These are phyloP conservation scores for Pisolithus sp. DNA, from an alignment of 768 basidiomycete genomes.

Conservation along the genomic window DNA sequence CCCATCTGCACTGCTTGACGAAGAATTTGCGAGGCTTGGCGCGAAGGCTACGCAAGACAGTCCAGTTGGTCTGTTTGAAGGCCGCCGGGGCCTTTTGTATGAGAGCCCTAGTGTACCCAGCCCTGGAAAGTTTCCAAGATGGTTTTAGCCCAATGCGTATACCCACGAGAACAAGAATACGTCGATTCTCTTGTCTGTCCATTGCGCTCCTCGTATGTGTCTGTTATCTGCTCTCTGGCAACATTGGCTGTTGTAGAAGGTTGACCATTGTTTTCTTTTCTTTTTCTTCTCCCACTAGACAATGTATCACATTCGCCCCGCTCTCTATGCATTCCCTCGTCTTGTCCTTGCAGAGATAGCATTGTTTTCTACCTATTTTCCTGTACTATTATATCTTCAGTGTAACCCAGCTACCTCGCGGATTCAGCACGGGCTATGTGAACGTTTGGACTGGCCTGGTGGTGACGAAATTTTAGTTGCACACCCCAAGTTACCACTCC, in stretches of 20 bases:
- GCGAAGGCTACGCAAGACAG: conserved; percentile 44
- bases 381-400: not conserved
- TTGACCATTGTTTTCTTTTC: not conserved
- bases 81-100: conserved; percentile 52
- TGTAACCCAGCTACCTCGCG: too few relatives aligned
- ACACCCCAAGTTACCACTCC: too few relatives aligned
- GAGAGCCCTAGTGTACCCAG: conserved; percentile 65
- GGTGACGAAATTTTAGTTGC: too few relatives aligned
- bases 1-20: conserved; percentile 59
- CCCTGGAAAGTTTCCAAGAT: conserved; percentile 47
- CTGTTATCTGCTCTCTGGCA: not conserved
- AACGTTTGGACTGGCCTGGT: too few relatives aligned
- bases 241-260: not conserved
- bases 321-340: not conserved
- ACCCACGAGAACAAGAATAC: not conserved
- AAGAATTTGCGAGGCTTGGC: conserved; percentile 58
- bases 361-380: not conserved
- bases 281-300: not conserved
- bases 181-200: not conserved
- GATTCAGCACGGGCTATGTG: too few relatives aligned
- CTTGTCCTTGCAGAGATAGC: not conserved
- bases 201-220: not conserved
- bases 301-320: not conserved
- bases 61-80: conserved; percentile 62
- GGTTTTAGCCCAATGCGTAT: conserved; percentile 34